phyloP scores from a whole-genome alignment of 1,284 basidiomycete species.

The Cystobasidium slooffiae region DNA sequence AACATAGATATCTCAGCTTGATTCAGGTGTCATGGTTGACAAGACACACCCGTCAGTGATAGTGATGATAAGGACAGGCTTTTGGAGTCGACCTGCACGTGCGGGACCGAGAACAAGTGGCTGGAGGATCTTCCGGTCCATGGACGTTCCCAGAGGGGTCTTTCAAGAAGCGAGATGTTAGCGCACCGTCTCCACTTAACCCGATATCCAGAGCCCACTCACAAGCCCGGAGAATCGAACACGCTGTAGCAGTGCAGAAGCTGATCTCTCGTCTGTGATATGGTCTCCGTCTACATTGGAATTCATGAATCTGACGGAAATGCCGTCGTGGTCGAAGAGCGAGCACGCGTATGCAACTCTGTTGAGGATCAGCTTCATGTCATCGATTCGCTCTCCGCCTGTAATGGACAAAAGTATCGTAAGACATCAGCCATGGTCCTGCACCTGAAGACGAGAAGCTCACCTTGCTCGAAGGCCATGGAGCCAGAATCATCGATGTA shows the following conservation, averaged over 20 bases:
- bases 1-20: conserved; percentile 20
- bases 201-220: not conserved
- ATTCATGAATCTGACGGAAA: conserved; percentile 59
- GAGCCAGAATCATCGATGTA: conserved; percentile 58
- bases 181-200: not conserved
- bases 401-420: too few relatives aligned
- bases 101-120: conserved; percentile 60
- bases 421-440: not conserved
- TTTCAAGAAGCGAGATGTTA: not conserved
- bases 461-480: conserved; percentile 36
- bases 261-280: conserved; percentile 57
- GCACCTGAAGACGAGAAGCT: not conserved
- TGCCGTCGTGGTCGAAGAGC: conserved; percentile 61
- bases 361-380: conserved; percentile 53
- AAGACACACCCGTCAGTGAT: conserved; percentile 45
- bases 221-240: conserved; percentile 48
- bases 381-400: conserved; percentile 50
- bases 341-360: conserved; percentile 59
- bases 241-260: conserved; percentile 57
- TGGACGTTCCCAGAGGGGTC: conserved; percentile 56
- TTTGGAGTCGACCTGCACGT: conserved; percentile 56
- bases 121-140: conserved; percentile 60
- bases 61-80: conserved; percentile 60
- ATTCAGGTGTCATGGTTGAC: conserved; percentile 26
- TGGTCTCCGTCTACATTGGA: conserved; percentile 59